These are phyloP conservation scores for Cyclostephanos invisitatus DNA, from an alignment of 108 stramenopile species.

Conservation along the genomic window DNA sequence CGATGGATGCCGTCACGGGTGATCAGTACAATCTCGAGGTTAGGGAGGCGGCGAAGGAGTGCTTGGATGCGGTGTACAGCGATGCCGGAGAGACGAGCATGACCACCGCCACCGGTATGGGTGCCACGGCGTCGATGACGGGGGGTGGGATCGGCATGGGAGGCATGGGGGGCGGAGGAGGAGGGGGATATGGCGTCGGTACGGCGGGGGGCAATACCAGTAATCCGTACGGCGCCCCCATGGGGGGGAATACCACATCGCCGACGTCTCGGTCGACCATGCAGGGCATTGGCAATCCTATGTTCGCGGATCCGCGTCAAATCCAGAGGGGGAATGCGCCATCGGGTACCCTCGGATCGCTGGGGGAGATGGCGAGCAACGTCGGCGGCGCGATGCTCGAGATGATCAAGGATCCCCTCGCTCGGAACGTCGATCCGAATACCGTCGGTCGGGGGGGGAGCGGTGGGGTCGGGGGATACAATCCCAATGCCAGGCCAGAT, in stretches of 20 bases:
- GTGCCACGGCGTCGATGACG: not conserved
- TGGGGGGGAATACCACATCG: conserved; percentile 35
- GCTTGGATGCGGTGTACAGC: conserved; percentile 90
- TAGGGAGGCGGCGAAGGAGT: conserved; percentile 92
- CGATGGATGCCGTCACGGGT: conserved; percentile 93
- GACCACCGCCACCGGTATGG: not conserved
- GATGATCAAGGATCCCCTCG: conserved; percentile 90
- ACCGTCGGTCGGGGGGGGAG: not conserved
- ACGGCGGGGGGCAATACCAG: too few species aligned
- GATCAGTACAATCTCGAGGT: conserved; percentile 92
- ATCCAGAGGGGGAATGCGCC: conserved; percentile 13
- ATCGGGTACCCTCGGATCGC: conserved; percentile 19
- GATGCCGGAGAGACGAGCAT: conserved; percentile 53
- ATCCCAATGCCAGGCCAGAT: conserved; percentile 52
- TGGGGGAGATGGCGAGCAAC: conserved; percentile 53
- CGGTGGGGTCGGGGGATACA: conserved; percentile 40
- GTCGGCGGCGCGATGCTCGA: conserved; percentile 72
- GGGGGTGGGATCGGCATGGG: conserved; percentile 12
- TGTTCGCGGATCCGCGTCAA: conserved; percentile 83
- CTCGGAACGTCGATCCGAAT: conserved; percentile 46
- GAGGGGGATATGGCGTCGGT: conserved; percentile 31
- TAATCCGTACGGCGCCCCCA: conserved; percentile 31
- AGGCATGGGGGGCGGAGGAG: conserved; percentile 22
- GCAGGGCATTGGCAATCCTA: conserved; percentile 92
- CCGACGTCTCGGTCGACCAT: conserved; percentile 44